Evolutionary conservation across 768 basidiomycete species (phyloP).

Genomic region (Collybiopsis confluens): DNA sequence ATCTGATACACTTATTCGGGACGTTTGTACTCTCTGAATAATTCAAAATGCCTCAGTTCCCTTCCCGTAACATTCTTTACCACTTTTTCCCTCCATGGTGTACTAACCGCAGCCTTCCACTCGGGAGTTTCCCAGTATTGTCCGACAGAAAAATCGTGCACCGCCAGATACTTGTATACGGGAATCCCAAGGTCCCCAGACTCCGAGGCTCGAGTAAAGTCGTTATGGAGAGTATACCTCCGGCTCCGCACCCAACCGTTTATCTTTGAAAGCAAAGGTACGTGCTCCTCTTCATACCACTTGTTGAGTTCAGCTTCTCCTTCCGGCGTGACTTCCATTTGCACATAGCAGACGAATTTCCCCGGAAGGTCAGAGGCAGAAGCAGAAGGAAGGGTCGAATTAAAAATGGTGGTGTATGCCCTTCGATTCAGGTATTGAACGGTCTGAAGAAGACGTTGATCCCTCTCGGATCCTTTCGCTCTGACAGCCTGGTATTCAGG

Average conservation of each 20-base stretch:
- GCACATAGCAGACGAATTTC: conserved; percentile 19
- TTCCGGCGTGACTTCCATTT: conserved; percentile 15
- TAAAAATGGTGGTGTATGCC: conserved; percentile 18
- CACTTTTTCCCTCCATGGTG: conserved; percentile 22
- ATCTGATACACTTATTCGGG: not conserved
- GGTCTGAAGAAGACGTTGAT: conserved; percentile 21
- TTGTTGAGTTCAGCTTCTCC: conserved; percentile 23
- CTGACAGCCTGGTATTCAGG: conserved; percentile 23
- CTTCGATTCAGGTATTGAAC: conserved; percentile 20
- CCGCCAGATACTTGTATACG: conserved; percentile 25
- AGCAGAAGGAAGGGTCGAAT: conserved; percentile 15
- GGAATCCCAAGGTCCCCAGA: conserved; percentile 8
- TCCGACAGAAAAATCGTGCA: conserved; percentile 25
- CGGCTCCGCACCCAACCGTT: conserved; percentile 27
- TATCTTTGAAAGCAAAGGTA: conserved; percentile 22
- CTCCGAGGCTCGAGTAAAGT: conserved; percentile 2
- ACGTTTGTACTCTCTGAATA: conserved; percentile 18
- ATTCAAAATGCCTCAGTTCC: conserved; percentile 20
- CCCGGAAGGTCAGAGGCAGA: conserved; percentile 12
- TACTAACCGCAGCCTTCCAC: conserved; percentile 19
- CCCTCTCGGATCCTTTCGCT: conserved; percentile 21
- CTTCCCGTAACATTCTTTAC: conserved; percentile 14
- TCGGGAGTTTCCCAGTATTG: conserved; percentile 19
- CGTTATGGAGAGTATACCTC: conserved; percentile 21
- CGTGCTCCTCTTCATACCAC: conserved; percentile 33